A percentile compares a stretch with the other conserved stretches of the same genome.
These are phyloP conservation scores for Cutaneotrichosporon cutaneum DNA, from an alignment of 1,284 basidiomycete genomes.

Conservation along the genomic window DNA sequence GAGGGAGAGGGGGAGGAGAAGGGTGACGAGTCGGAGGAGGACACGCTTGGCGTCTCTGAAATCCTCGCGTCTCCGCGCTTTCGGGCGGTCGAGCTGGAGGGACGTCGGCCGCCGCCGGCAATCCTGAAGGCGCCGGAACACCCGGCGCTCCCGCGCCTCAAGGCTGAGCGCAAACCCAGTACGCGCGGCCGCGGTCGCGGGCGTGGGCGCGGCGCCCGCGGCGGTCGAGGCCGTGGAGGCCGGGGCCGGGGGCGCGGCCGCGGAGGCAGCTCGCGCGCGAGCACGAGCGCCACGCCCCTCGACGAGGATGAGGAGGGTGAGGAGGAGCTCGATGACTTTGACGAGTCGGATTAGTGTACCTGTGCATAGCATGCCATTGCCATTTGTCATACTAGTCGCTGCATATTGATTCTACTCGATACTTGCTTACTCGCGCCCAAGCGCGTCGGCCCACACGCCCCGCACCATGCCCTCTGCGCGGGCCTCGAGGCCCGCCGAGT, in stretches of 20 bases:
- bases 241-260: neutral
- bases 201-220: neutral
- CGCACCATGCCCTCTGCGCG: conserved; percentile 39
- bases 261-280: neutral
- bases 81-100: neutral
- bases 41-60: neutral
- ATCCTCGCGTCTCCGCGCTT: neutral
- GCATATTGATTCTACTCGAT: neutral
- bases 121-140: neutral
- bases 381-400: neutral
- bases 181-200: neutral
- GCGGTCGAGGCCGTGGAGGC: too few species aligned
- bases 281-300: neutral
- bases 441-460: conserved; percentile 31
- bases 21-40: neutral
- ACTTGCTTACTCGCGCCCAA: conserved; percentile 20
- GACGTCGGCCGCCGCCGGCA: neutral
- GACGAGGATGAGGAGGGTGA: neutral
- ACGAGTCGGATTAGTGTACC: neutral
- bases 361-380: neutral
- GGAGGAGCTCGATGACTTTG: neutral
- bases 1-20: neutral
- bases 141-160: neutral
- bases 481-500: conserved; percentile 25
- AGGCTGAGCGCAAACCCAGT: neutral